Evolutionary conservation across 257 asterid genomes (phyloP), one percentile per base, ranked within the genome.

Genomic region (Jacaranda copaia): DNA sequence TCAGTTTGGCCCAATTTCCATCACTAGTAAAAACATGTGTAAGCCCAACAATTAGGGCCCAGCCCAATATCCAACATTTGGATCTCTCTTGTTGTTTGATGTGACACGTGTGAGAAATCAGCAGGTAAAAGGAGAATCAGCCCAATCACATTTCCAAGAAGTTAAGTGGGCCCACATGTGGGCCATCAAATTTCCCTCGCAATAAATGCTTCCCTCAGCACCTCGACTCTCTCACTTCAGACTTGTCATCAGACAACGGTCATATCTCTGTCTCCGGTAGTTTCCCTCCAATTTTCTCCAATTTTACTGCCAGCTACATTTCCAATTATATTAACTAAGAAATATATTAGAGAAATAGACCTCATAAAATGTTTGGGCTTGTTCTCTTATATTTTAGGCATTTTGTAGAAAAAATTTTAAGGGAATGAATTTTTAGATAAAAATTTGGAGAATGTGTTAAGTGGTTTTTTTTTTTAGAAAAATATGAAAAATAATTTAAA

Each of bases 181-280:
- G 79, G 81, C 85, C 83, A 74, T 11, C 58, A 46, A 0, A 5
- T 68, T 67, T 81, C 88, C 86, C 83, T 74, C 87, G 76, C 85
- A 85, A 35, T 85, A n/a, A 85, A 85, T 85, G 85, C 77, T 25
- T 0, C 59, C 5, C 35, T 70, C 79, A 43, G 70, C 5, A 9
- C 64, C 70, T 73, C 78, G 51, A 73, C 68, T 45, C 56, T 48
- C 71, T 62, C 65, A 68, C 59, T 61, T 68, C 59, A 59, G 51
- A 19, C 39, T 62, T 63, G 52, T 39, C 43, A 55, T 48, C 43
- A 42, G 58, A 40, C 87, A 80, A 78, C 87, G 84, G 85, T 76
- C 87, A 48, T 10, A 19, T 62, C 46, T 55, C 74, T 11, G 85
- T 52, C 85, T 75, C 82, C 80, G 51, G 67, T 77, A 0, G 3